Percentiles rank a stretch among this genome's conserved stretches.
These are phyloP conservation scores for Ophiostoma sp. DNA, from an alignment of 2,329 filamentous ascomycete genomes.

Conservation along the genomic window DNA sequence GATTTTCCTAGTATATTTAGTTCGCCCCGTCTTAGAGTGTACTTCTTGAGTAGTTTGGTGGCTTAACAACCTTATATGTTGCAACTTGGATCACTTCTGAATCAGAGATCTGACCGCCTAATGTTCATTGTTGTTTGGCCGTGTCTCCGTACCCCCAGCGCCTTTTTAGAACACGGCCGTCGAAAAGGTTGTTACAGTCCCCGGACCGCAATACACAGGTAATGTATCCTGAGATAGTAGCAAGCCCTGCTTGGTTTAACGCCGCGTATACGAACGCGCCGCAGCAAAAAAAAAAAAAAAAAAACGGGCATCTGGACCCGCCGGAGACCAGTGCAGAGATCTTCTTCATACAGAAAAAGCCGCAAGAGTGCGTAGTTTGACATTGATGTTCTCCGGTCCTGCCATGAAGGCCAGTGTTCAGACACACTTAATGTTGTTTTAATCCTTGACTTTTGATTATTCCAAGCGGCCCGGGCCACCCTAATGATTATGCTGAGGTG, in stretches of 20 bases:
- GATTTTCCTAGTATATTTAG: too few species aligned
- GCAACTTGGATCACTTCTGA: too few species aligned
- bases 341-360: not conserved
- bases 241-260: not conserved
- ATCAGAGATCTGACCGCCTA: too few species aligned
- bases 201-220: not conserved
- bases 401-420: not conserved
- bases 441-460: too few species aligned
- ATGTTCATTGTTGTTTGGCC: too few species aligned
- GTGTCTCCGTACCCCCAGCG: not conserved
- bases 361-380: not conserved
- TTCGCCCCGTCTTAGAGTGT: too few species aligned
- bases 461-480: too few species aligned
- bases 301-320: not conserved
- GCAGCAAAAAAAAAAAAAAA: not conserved
- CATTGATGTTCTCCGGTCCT: not conserved
- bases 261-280: not conserved
- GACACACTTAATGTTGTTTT: not conserved
- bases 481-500: too few species aligned
- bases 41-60: too few species aligned
- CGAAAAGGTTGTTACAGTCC: not conserved
- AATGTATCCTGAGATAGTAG: not conserved
- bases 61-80: too few species aligned
- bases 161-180: too few species aligned
- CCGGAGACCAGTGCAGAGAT: not conserved